A percentile compares a stretch with the other conserved stretches of the same genome.
Conservation (phyloP, 1,139 yeast species). For the Kodamaea sp. region DNA sequence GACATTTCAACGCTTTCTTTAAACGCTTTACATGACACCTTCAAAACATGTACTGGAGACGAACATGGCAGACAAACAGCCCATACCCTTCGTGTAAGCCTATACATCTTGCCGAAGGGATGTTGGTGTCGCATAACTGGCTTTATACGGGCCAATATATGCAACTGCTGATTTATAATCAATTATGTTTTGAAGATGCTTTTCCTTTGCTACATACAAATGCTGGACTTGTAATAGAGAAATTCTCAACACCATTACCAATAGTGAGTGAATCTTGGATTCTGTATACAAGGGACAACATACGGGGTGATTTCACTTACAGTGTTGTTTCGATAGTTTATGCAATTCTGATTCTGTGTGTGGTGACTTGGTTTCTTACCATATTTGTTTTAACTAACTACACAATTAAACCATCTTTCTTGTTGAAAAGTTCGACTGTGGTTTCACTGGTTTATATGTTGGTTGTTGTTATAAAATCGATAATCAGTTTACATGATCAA, state of each 20-base stretch:
- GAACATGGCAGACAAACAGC: conserved; percentile 22
- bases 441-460: conserved; percentile 54
- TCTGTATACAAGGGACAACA: conserved; percentile 26
- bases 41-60: conserved; percentile 38
- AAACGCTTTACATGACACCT: background rate
- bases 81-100: conserved; percentile 33
- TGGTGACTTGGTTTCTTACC: conserved; percentile 61
- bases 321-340: conserved; percentile 60
- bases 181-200: conserved; percentile 33
- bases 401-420: conserved; percentile 50
- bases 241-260: conserved; percentile 34
- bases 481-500: conserved; percentile 44
- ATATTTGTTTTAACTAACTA: conserved; percentile 60
- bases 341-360: conserved; percentile 61
- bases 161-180: conserved; percentile 26
- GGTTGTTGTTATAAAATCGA: conserved; percentile 47
- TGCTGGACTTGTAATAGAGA: conserved; percentile 30
- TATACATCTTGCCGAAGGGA: conserved; percentile 31
- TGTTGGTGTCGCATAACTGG: conserved; percentile 30
- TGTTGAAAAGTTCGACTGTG: conserved; percentile 43
- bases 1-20: background rate
- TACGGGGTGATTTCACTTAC: conserved; percentile 47
- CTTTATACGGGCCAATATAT: conserved; percentile 22
- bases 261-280: conserved; percentile 39
- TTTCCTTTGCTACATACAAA: conserved; percentile 45